Evolutionary conservation across 176 grass and related monocot species (phyloP).

Genomic region (Oryza meridionalis): DNA sequence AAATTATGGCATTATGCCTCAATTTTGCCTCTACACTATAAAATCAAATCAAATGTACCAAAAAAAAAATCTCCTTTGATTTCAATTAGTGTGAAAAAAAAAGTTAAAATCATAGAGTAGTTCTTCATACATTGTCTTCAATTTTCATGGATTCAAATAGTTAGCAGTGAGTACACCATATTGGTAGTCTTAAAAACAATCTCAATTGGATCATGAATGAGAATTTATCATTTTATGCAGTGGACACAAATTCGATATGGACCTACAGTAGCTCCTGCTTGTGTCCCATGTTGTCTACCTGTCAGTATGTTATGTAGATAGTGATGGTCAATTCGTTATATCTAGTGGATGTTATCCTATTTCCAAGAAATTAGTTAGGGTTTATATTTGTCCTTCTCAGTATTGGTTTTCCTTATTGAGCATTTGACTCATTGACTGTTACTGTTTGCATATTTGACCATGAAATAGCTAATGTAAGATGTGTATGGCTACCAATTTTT

Average conservation of each 20-base stretch:
- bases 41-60: not conserved
- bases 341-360: not conserved
- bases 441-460: not conserved
- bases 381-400: not conserved
- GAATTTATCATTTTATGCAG: not conserved
- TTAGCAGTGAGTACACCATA: not conserved
- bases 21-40: not conserved
- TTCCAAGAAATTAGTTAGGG: not conserved
- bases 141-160: not conserved
- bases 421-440: not conserved
- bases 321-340: slow-evolving; percentile 19
- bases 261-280: not conserved
- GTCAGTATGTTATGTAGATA: not conserved
- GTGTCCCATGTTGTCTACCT: not conserved
- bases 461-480: slow-evolving; percentile 23
- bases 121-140: not conserved
- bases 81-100: slow-evolving; percentile 3
- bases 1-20: not conserved
- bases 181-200: slow-evolving; percentile 5
- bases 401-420: slow-evolving; percentile 1
- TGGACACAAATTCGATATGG: not conserved
- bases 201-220: not conserved
- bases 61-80: not conserved
- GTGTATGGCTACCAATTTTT: not conserved
- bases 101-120: not conserved